Evolutionary conservation across 352 stramenopile species (phyloP).

Genomic region (Globisporangium cystogenes): DNA sequence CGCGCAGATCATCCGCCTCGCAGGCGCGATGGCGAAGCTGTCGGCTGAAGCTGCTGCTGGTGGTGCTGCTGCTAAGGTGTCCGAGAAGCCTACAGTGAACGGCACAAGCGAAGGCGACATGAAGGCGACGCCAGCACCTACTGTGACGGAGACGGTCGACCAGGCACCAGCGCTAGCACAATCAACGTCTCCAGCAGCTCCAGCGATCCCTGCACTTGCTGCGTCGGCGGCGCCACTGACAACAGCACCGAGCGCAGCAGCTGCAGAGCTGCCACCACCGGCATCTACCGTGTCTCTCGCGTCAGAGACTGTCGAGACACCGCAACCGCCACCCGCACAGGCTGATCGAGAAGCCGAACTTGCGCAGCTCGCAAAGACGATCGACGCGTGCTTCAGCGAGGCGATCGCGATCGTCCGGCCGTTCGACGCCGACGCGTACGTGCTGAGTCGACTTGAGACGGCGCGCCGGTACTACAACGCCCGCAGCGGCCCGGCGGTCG

Average conservation of each 20-base stretch:
- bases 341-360: slow-evolving; percentile 4
- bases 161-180: background rate
- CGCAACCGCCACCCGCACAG: background rate
- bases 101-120: no score
- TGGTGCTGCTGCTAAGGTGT: background rate
- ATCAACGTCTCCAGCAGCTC: background rate
- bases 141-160: no score
- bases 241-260: background rate
- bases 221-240: no score
- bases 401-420: slow-evolving; percentile 54
- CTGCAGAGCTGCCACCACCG: background rate
- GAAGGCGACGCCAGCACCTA: background rate
- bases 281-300: no score
- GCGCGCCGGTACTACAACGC: slow-evolving; percentile 51
- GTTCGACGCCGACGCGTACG: slow-evolving; percentile 72
- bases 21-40: slow-evolving; percentile 16
- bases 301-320: background rate
- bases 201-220: no score
- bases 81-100: background rate
- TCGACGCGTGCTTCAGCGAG: slow-evolving; percentile 57
- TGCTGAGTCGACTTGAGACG: slow-evolving; percentile 52
- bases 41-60: background rate
- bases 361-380: slow-evolving; percentile 18
- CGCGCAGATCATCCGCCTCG: slow-evolving; percentile 59
- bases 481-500: slow-evolving; percentile 54